phyloP scores from a whole-genome alignment of 2,329 filamentous ascomycete species.

The Neocatenulostroma microsporum region DNA sequence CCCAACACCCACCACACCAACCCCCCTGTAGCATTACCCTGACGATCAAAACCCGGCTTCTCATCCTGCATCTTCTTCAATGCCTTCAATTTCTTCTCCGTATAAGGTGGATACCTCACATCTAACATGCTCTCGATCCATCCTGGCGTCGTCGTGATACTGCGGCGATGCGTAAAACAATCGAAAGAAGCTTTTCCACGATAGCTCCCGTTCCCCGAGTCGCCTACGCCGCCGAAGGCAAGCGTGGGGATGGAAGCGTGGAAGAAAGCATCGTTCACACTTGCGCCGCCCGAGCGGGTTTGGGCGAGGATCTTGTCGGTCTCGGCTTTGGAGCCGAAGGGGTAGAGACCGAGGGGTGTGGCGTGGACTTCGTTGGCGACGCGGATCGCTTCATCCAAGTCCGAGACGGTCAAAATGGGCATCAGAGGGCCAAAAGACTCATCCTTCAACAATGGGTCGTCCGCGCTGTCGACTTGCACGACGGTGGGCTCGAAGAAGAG shows the following conservation, averaged over 20 bases:
- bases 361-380: conserved; percentile 73
- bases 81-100: conserved; percentile 45
- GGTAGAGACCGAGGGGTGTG: conserved; percentile 75
- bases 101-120: conserved; percentile 58
- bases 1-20: conserved; percentile 26
- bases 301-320: conserved; percentile 53
- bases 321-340: conserved; percentile 75
- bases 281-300: conserved; percentile 45
- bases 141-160: conserved; percentile 53
- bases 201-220: conserved; percentile 68
- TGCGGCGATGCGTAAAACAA: conserved; percentile 55
- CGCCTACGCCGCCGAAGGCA: conserved; percentile 75
- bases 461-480: conserved; percentile 67
- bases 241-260: conserved; percentile 64
- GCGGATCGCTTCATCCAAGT: conserved; percentile 76
- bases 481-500: conserved; percentile 87
- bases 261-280: conserved; percentile 54
- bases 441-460: conserved; percentile 70
- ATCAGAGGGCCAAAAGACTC: conserved; percentile 95
- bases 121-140: conserved; percentile 63
- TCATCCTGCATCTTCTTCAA: conserved; percentile 44
- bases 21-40: conserved; percentile 35
- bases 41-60: conserved; percentile 54
- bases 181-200: conserved; percentile 69
- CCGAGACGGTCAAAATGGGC: conserved; percentile 67